Percentiles rank a stretch among this genome's conserved stretches.
These are phyloP conservation scores for Coniochaeta sp. DNA, from an alignment of 2,329 filamentous ascomycete species.

Conservation along the genomic window DNA sequence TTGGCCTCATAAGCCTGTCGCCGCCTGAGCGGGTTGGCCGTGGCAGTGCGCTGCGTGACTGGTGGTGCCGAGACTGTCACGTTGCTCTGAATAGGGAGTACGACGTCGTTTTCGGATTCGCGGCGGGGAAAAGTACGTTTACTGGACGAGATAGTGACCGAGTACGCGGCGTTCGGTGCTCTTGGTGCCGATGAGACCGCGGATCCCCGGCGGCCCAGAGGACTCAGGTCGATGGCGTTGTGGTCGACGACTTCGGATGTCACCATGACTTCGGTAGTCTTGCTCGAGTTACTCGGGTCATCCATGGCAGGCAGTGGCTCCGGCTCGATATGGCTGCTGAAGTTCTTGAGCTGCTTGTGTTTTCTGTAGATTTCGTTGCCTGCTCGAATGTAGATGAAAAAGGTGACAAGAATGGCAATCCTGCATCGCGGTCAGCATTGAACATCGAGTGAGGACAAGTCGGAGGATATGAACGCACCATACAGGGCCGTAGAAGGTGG, in stretches of 20 bases:
- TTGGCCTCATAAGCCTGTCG: conserved; percentile 43
- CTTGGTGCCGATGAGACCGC: conserved; percentile 5
- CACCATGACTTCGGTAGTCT: conserved; percentile 59
- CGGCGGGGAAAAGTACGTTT: conserved; percentile 11
- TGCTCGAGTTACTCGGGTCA: conserved; percentile 40
- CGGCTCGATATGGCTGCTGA: conserved; percentile 38
- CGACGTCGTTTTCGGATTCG: conserved; percentile 16
- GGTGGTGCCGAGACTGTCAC: conserved; percentile 7
- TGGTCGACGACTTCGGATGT: conserved; percentile 39
- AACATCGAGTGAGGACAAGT: not conserved
- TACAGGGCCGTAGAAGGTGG: conserved; percentile 66
- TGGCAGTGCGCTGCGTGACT: conserved; percentile 11
- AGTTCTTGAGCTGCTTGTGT: conserved; percentile 51
- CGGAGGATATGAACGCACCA: conserved; percentile 40
- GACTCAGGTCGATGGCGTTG: conserved; percentile 24
- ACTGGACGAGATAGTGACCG: conserved; percentile 41
- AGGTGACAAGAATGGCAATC: conserved; percentile 53
- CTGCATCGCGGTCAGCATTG: conserved; percentile 23
- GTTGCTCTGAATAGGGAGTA: conserved; percentile 20
- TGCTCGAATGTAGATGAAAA: conserved; percentile 60
- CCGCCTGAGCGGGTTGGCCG: conserved; percentile 20
- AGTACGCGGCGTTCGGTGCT: conserved; percentile 29
- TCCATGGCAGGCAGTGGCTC: conserved; percentile 30
- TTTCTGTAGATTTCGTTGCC: conserved; percentile 62
- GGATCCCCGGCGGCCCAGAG: conserved; percentile 19